phyloP scores from a whole-genome alignment of 257 asterid genomes.

The Handroanthus guayacan region DNA sequence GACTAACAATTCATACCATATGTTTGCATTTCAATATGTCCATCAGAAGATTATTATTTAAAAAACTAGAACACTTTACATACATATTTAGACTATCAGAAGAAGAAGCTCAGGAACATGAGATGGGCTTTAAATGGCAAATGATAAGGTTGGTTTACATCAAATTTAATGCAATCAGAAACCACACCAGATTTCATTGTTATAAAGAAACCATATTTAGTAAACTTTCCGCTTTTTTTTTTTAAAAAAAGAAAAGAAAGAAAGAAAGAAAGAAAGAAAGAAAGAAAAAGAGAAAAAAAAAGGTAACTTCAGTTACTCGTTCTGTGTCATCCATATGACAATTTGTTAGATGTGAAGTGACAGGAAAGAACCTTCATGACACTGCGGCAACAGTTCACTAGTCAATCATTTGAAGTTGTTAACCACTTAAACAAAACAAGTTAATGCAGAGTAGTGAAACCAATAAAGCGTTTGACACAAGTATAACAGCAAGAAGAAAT shows the following conservation, averaged over 20 bases:
- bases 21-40: slow-evolving; percentile 9
- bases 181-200: neutral
- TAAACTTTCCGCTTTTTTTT: slow-evolving; percentile 14
- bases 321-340: slow-evolving; percentile 16
- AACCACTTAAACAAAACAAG: slow-evolving; percentile 13
- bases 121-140: slow-evolving; percentile 3
- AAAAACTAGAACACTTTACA: slow-evolving; percentile 21
- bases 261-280: too few species aligned
- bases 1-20: slow-evolving; percentile 13
- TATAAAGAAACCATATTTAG: neutral
- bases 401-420: neutral
- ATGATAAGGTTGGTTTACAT: slow-evolving; percentile 13
- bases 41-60: slow-evolving; percentile 23
- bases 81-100: neutral
- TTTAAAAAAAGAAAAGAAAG: too few species aligned
- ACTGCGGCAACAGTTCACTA: neutral
- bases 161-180: slow-evolving; percentile 3
- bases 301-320: neutral
- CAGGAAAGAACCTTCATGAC: neutral
- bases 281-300: neutral
- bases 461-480: neutral
- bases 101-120: slow-evolving; percentile 5
- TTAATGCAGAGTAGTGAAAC: slow-evolving; percentile 16
- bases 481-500: slow-evolving; percentile 3
- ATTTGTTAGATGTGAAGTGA: neutral